Conservation (phyloP, 116 monocot species). For the Dioscorea cayenensis region DNA sequence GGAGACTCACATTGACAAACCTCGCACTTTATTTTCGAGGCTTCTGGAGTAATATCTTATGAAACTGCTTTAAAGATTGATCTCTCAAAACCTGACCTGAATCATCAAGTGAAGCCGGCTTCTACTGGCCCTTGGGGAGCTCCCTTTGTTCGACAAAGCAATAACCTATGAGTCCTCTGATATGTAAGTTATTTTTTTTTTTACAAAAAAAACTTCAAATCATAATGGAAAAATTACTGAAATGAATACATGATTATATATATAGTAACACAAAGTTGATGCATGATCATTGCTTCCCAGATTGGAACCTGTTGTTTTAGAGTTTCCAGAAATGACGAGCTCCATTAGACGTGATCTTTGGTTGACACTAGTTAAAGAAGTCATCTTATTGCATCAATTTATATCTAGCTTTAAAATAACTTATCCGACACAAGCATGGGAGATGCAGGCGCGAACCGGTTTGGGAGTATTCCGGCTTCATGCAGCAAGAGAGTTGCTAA, state of each 20-base stretch:
- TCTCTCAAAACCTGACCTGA: slow-evolving; percentile 33
- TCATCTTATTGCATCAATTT: slow-evolving; percentile 57
- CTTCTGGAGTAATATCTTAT: slow-evolving; percentile 71
- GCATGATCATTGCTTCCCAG: slow-evolving; percentile 25
- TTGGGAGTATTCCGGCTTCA: slow-evolving; percentile 81
- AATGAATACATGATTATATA: neutral
- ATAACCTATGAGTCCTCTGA: slow-evolving; percentile 50
- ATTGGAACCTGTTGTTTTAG: slow-evolving; percentile 55
- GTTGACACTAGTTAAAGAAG: slow-evolving; percentile 70
- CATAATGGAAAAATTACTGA: neutral
- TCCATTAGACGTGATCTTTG: slow-evolving; percentile 83
- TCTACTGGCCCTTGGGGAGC: slow-evolving; percentile 92
- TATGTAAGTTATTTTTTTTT: slow-evolving; percentile 32
- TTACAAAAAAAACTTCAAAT: no score
- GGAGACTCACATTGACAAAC: slow-evolving; percentile 81
- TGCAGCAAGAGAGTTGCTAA: slow-evolving; percentile 84
- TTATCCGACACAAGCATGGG: slow-evolving; percentile 43
- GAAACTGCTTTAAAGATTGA: slow-evolving; percentile 63
- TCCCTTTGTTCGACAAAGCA: slow-evolving; percentile 80
- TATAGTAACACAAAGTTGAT: neutral
- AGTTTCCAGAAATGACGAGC: slow-evolving; percentile 91
- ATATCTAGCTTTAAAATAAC: slow-evolving; percentile 44
- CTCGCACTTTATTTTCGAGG: slow-evolving; percentile 87
- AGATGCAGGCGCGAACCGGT: slow-evolving; percentile 66
- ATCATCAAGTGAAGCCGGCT: slow-evolving; percentile 55